Evolutionary conservation across 2,329 filamentous ascomycete species (phyloP).

Genomic region (Dryadomyces sulphureus): DNA sequence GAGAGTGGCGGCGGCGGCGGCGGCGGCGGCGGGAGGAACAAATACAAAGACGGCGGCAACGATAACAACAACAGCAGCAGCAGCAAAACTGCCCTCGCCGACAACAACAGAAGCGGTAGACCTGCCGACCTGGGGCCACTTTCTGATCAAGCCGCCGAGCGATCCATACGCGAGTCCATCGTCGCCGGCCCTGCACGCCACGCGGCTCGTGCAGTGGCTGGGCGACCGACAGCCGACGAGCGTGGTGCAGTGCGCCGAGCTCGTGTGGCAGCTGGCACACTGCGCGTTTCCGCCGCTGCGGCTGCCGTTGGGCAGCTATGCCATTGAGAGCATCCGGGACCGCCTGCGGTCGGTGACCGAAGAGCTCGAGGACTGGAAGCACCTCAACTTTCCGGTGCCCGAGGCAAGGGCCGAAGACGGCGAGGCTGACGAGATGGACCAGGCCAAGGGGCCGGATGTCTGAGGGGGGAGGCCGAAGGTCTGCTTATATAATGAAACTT

Average conservation of each 20-base stretch:
- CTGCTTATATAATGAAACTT: too few relatives aligned
- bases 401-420: slow-evolving; percentile 19
- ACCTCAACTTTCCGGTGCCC: slow-evolving; percentile 52
- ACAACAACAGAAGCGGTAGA: slow-evolving; percentile 11
- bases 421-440: slow-evolving; percentile 13
- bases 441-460: too few relatives aligned
- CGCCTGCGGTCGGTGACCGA: slow-evolving; percentile 81
- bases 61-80: background rate
- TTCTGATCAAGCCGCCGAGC: slow-evolving; percentile 74
- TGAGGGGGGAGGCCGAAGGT: too few relatives aligned
- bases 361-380: slow-evolving; percentile 88
- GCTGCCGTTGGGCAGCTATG: slow-evolving; percentile 79
- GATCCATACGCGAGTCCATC: slow-evolving; percentile 66
- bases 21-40: slow-evolving; percentile 17
- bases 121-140: slow-evolving; percentile 78
- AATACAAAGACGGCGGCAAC: background rate
- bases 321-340: slow-evolving; percentile 90
- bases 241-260: slow-evolving; percentile 80
- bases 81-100: background rate
- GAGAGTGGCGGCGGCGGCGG: background rate
- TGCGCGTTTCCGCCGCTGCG: slow-evolving; percentile 85
- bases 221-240: slow-evolving; percentile 85
- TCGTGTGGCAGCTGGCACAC: slow-evolving; percentile 89
- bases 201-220: slow-evolving; percentile 87
- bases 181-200: slow-evolving; percentile 75